These are phyloP conservation scores for Coniochaeta hoffmannii DNA, from an alignment of 2,329 filamentous ascomycete genomes.

Conservation along the genomic window DNA sequence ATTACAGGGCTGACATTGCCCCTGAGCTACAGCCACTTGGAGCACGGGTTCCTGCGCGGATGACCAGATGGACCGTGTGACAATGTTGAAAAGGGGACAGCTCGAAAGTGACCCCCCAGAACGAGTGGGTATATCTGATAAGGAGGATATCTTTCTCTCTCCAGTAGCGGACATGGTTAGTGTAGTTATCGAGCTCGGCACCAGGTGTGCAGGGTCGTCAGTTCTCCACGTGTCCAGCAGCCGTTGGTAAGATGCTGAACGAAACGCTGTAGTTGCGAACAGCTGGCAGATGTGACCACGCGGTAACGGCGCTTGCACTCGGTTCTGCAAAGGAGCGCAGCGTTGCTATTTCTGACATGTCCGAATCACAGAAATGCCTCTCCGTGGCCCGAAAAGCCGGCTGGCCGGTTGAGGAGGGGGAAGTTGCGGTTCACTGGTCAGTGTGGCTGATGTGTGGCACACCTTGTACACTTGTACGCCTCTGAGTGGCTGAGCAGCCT, in stretches of 20 bases:
- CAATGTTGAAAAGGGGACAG: not conserved
- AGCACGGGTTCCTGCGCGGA: constrained; percentile 3
- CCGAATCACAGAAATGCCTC: not conserved
- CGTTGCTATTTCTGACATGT: not conserved
- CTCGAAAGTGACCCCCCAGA: not conserved
- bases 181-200: not conserved
- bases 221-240: not conserved
- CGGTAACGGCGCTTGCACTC: not conserved
- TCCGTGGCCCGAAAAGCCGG: not conserved
- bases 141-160: too few relatives aligned
- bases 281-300: not conserved
- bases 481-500: not conserved
- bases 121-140: too few relatives aligned
- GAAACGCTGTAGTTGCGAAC: not conserved
- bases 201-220: not conserved
- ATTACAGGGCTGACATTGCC: not conserved
- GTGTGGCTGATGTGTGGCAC: constrained; percentile 1
- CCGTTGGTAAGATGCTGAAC: not conserved
- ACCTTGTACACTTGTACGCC: not conserved
- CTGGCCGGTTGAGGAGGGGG: not conserved
- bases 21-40: not conserved
- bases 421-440: not conserved
- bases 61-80: not conserved
- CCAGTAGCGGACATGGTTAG: not conserved
- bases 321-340: not conserved